These are phyloP conservation scores for Sisymbrium altissimum DNA, from an alignment of 345 rosid species.

Conservation along the genomic window DNA sequence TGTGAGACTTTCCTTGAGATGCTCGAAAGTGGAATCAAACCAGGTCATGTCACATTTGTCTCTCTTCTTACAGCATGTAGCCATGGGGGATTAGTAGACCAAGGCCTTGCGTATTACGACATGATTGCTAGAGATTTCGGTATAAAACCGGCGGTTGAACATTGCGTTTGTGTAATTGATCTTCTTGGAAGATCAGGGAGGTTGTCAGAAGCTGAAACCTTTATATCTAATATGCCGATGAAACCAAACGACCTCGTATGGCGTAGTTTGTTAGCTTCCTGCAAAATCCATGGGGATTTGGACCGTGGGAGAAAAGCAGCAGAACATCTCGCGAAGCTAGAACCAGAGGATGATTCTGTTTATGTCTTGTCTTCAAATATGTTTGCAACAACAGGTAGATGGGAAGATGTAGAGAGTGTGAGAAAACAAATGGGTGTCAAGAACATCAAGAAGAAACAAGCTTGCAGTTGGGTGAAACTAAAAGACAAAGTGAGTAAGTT, in stretches of 20 bases:
- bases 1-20: constrained; percentile 72
- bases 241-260: constrained; percentile 62
- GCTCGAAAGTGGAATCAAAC: constrained; percentile 55
- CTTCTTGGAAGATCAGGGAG: constrained; percentile 87
- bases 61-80: constrained; percentile 88
- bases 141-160: constrained; percentile 54
- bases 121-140: constrained; percentile 59
- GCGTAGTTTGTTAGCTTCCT: constrained; percentile 82
- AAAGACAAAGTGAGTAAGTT: constrained; percentile 57
- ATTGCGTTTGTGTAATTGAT: constrained; percentile 83
- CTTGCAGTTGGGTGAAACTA: constrained; percentile 91
- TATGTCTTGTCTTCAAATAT: constrained; percentile 79
- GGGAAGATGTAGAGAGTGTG: constrained; percentile 69
- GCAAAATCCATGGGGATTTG: constrained; percentile 67
- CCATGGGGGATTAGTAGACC: constrained; percentile 79
- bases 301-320: constrained; percentile 79
- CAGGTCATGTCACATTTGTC: constrained; percentile 83
- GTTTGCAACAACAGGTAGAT: constrained; percentile 79
- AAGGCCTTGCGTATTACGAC: constrained; percentile 64
- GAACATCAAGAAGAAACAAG: constrained; percentile 75
- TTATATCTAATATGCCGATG: constrained; percentile 67
- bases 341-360: constrained; percentile 77
- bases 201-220: constrained; percentile 61
- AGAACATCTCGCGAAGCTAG: constrained; percentile 50
- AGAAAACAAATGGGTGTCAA: constrained; percentile 70